Conservation (phyloP, 345 rosid genomes). For the Eucalyptus urophylla region DNA sequence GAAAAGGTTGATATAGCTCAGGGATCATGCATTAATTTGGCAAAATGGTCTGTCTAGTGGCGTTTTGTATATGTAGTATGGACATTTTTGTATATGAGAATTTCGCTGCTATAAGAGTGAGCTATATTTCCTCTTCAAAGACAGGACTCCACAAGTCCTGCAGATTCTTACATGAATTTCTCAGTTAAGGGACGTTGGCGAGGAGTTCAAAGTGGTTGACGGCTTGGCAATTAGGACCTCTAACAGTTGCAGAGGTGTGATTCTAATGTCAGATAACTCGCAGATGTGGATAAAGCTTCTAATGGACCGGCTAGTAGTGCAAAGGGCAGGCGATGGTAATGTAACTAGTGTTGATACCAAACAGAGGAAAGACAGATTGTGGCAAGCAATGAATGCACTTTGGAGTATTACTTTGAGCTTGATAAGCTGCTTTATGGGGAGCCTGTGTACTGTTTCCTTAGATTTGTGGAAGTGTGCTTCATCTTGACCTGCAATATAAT, state of each 20-base stretch:
- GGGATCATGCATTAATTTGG: neutral
- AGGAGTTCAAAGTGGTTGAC: neutral
- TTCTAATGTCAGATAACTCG: neutral
- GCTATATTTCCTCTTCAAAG: neutral
- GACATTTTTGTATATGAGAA: neutral
- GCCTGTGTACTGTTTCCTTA: neutral
- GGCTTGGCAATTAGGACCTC: neutral
- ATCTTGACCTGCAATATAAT: neutral
- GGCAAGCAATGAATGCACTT: neutral
- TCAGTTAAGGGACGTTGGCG: neutral
- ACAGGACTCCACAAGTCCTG: neutral
- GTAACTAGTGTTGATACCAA: neutral
- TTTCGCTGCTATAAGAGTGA: neutral
- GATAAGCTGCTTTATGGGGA: neutral
- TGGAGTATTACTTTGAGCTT: neutral
- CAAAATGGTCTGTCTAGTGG: neutral
- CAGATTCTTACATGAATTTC: neutral
- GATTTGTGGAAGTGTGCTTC: neutral
- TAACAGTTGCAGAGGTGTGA: neutral
- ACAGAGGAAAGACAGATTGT: neutral
- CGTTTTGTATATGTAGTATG: neutral
- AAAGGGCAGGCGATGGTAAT: neutral
- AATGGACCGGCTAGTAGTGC: neutral
- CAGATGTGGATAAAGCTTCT: neutral
- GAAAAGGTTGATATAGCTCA: neutral